phyloP scores from a whole-genome alignment of 805 yeast genomes.

The Candida golubevii region DNA sequence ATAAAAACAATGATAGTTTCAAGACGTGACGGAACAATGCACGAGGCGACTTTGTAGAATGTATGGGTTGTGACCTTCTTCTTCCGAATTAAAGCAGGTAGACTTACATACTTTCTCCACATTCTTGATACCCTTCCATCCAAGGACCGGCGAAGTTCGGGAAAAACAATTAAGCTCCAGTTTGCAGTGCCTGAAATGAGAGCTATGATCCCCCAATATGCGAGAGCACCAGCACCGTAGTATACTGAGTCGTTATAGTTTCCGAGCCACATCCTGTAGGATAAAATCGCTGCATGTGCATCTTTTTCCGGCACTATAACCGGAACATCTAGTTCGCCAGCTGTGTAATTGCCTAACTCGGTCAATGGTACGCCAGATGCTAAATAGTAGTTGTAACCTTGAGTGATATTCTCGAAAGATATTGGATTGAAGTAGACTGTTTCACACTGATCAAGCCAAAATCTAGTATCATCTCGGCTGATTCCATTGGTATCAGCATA shows the following conservation, averaged over 20 bases:
- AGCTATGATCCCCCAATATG: constrained; percentile 47
- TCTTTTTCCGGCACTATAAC: constrained; percentile 18
- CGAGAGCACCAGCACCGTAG: constrained; percentile 37
- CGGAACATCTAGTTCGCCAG: constrained; percentile 19
- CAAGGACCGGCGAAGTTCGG: constrained; percentile 26
- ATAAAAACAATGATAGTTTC: constrained; percentile 22
- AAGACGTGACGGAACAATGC: constrained; percentile 27
- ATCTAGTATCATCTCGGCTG: neutral
- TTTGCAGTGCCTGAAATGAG: constrained; percentile 39
- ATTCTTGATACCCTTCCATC: constrained; percentile 26
- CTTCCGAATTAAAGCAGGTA: constrained; percentile 26
- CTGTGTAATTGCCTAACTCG: constrained; percentile 7
- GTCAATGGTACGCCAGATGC: constrained; percentile 6
- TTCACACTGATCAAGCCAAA: constrained; percentile 8
- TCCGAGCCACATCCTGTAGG: constrained; percentile 34
- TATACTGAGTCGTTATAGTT: constrained; percentile 37
- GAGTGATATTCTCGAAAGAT: constrained; percentile 9
- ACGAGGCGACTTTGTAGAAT: constrained; percentile 16
- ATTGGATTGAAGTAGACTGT: constrained; percentile 4
- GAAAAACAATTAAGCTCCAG: constrained; percentile 39
- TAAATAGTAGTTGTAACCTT: constrained; percentile 6
- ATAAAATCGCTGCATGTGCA: constrained; percentile 11
- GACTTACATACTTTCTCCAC: constrained; percentile 23
- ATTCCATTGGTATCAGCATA: constrained; percentile 5
- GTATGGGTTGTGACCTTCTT: constrained; percentile 8